Evolutionary conservation across 2,329 filamentous ascomycete genomes (phyloP).

Genomic region (Xylariaceae sp.): DNA sequence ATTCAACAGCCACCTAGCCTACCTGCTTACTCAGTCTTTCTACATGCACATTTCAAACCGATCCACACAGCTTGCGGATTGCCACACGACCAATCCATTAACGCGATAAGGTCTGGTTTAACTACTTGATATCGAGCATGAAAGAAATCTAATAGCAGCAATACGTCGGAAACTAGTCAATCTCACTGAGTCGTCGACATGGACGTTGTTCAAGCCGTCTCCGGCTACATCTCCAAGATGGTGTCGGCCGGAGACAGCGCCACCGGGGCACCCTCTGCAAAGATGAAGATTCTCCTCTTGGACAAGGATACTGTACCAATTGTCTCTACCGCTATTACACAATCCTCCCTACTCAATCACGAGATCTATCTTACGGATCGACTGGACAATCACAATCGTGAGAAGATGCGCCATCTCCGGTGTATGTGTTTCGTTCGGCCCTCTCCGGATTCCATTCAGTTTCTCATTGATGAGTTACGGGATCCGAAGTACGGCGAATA

Average conservation of each 20-base stretch:
- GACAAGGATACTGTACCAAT: constrained; percentile 94
- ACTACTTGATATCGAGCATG: background rate
- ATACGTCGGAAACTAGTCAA: background rate
- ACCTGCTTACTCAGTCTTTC: too few relatives aligned
- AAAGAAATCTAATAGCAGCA: background rate
- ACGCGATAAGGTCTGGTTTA: background rate
- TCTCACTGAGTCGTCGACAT: constrained; percentile 55
- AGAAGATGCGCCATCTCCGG: constrained; percentile 97
- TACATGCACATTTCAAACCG: background rate
- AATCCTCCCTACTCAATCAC: constrained; percentile 91
- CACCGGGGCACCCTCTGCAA: constrained; percentile 69
- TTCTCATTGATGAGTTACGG: constrained; percentile 90
- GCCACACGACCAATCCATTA: background rate
- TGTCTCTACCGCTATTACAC: constrained; percentile 91
- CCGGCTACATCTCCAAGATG: constrained; percentile 96
- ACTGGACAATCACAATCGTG: constrained; percentile 82
- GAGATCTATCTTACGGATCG: constrained; percentile 98
- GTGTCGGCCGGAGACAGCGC: constrained; percentile 78
- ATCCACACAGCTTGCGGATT: background rate
- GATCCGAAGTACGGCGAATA: constrained; percentile 99
- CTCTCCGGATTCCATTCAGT: constrained; percentile 88
- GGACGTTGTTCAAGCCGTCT: constrained; percentile 92
- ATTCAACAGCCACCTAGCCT: too few relatives aligned
- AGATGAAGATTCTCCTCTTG: constrained; percentile 97
- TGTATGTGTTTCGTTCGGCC: constrained; percentile 93